phyloP scores from a whole-genome alignment of 305 asterid genomes.

The Fraxinus greggii region DNA sequence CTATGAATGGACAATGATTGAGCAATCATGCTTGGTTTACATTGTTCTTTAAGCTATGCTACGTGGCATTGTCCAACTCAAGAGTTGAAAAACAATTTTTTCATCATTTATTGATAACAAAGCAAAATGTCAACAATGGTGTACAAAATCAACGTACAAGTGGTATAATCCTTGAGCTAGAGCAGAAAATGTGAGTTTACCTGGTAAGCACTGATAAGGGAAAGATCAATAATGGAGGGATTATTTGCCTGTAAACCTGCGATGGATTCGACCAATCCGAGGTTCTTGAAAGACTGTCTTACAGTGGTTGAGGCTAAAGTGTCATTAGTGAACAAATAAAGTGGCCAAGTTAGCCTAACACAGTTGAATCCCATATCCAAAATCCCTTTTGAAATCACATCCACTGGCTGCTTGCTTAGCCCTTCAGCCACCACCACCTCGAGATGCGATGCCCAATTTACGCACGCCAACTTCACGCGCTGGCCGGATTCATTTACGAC shows the following conservation, averaged over 20 bases:
- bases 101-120: too few species aligned
- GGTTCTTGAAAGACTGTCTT: constrained; percentile 61
- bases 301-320: constrained; percentile 59
- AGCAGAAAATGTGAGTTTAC: constrained; percentile 28
- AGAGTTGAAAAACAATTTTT: too few species aligned
- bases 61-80: too few species aligned
- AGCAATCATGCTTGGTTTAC: too few species aligned
- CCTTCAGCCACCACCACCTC: constrained; percentile 90
- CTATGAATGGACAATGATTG: not conserved
- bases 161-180: too few species aligned
- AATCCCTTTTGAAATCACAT: constrained; percentile 58
- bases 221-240: constrained; percentile 71
- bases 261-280: constrained; percentile 58
- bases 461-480: constrained; percentile 79
- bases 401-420: constrained; percentile 75
- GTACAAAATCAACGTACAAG: too few species aligned
- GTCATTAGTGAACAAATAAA: constrained; percentile 71
- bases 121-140: too few species aligned
- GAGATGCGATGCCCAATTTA: constrained; percentile 92
- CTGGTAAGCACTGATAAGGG: constrained; percentile 79
- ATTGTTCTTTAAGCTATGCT: too few species aligned
- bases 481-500: constrained; percentile 63
- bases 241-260: constrained; percentile 63
- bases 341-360: constrained; percentile 93
- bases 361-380: constrained; percentile 70